phyloP scores from a whole-genome alignment of 108 stramenopile species.

The Cyclotella cryptica region DNA sequence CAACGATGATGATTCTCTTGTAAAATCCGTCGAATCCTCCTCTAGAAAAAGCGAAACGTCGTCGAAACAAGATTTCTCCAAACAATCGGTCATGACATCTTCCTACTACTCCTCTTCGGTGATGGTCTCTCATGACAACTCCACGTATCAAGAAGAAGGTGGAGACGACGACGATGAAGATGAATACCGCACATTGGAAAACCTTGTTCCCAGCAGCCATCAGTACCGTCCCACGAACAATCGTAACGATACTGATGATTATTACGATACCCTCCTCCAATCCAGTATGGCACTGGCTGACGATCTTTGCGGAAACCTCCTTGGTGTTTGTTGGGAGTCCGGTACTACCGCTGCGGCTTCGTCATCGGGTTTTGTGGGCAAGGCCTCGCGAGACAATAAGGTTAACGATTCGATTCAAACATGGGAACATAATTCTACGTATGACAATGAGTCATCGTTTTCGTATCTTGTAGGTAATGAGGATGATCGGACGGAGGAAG shows the following conservation, averaged over 20 bases:
- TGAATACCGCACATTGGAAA: neutral
- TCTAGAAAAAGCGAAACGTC: neutral
- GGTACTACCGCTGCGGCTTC: neutral
- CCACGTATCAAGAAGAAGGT: neutral
- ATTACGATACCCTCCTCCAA: neutral
- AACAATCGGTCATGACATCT: neutral
- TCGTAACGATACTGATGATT: neutral
- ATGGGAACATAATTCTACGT: neutral
- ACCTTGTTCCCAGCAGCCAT: neutral
- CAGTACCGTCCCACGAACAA: neutral
- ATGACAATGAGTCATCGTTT: neutral
- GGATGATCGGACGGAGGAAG: neutral
- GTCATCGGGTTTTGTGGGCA: neutral
- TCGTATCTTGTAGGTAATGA: too few relatives aligned
- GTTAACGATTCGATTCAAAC: too few relatives aligned
- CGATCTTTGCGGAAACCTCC: neutral
- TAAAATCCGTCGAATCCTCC: neutral
- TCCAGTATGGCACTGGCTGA: conserved; percentile 1
- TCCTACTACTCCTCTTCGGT: neutral
- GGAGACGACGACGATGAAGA: neutral
- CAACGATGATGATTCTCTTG: neutral
- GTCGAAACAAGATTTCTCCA: neutral
- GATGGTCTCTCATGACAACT: neutral
- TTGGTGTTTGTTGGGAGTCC: neutral
- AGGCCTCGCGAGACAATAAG: neutral